Conservation (phyloP, 2,329 filamentous ascomycete species). For the Xylariaceae sp. region DNA sequence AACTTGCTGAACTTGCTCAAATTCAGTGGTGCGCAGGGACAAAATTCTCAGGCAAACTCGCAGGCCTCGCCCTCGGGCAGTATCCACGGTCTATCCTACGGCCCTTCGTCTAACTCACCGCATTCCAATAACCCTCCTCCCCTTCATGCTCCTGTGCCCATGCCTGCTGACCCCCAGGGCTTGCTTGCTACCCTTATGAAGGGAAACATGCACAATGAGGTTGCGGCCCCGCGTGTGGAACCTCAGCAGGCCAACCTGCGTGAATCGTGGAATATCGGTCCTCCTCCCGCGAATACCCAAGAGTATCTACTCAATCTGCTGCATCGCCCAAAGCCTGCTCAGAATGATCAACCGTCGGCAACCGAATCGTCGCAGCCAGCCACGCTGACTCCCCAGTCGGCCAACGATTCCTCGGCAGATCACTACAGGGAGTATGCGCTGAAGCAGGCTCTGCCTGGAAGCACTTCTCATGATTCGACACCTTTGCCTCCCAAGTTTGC, state of each 20-base stretch:
- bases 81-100: conserved; percentile 31
- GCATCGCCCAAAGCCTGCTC: conserved; percentile 74
- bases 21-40: conserved; percentile 54
- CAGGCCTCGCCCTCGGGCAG: conserved; percentile 37
- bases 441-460: conserved; percentile 31
- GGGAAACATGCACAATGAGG: conserved; percentile 58
- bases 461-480: conserved; percentile 35
- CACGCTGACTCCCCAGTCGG: conserved; percentile 54
- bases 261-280: conserved; percentile 52
- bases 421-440: conserved; percentile 35
- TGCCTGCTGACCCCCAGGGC: conserved; percentile 61
- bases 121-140: conserved; percentile 43
- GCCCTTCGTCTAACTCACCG: conserved; percentile 26
- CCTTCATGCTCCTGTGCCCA: conserved; percentile 63
- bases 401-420: conserved; percentile 41
- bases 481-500: conserved; percentile 36
- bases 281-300: conserved; percentile 73
- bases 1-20: conserved; percentile 67
- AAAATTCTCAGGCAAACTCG: conserved; percentile 38
- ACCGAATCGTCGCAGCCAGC: conserved; percentile 51
- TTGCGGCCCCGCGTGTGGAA: conserved; percentile 43
- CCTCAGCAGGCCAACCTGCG: conserved; percentile 35
- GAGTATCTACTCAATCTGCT: conserved; percentile 86
- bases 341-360: conserved; percentile 55
- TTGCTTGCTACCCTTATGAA: conserved; percentile 66